Conservation (phyloP, 2,329 filamentous ascomycete species). For the Pyricularia sp. region DNA sequence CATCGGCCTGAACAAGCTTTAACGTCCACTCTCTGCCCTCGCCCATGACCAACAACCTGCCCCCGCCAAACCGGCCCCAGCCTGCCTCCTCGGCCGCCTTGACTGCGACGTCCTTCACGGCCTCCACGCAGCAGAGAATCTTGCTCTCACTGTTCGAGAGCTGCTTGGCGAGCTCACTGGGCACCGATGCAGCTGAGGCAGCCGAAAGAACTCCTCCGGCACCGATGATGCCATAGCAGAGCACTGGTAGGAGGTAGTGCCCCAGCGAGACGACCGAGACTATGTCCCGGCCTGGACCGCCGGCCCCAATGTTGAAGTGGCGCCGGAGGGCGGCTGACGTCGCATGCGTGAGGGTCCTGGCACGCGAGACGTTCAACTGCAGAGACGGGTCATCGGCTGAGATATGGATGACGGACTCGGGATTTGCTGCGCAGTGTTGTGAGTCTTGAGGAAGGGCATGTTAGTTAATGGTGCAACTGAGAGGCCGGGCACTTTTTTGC, state of each 20-base stretch:
- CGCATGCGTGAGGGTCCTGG: neutral
- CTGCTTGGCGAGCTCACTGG: conserved; percentile 36
- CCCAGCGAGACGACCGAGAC: conserved; percentile 48
- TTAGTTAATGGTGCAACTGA: neutral
- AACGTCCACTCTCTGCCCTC: conserved; percentile 20
- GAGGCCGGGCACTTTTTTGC: neutral
- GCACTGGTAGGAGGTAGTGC: conserved; percentile 40
- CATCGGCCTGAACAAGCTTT: conserved; percentile 17
- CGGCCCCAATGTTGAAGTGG: conserved; percentile 39
- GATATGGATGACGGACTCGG: conserved; percentile 44
- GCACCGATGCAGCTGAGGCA: conserved; percentile 38
- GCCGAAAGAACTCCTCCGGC: conserved; percentile 51
- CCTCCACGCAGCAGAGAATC: conserved; percentile 35
- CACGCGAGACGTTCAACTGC: conserved; percentile 43
- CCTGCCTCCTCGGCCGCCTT: conserved; percentile 37
- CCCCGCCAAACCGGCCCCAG: conserved; percentile 21
- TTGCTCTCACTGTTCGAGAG: conserved; percentile 26
- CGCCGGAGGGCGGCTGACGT: conserved; percentile 27
- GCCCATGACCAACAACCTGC: conserved; percentile 40
- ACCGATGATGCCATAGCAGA: conserved; percentile 48
- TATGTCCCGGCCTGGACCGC: conserved; percentile 39
- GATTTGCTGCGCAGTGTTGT: conserved; percentile 21
- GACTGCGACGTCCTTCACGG: conserved; percentile 33
- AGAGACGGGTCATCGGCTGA: conserved; percentile 47
- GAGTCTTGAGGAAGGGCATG: conserved; percentile 21